These are phyloP conservation scores for Leccinum longicurvipes DNA, from an alignment of 768 basidiomycete genomes.

Conservation along the genomic window DNA sequence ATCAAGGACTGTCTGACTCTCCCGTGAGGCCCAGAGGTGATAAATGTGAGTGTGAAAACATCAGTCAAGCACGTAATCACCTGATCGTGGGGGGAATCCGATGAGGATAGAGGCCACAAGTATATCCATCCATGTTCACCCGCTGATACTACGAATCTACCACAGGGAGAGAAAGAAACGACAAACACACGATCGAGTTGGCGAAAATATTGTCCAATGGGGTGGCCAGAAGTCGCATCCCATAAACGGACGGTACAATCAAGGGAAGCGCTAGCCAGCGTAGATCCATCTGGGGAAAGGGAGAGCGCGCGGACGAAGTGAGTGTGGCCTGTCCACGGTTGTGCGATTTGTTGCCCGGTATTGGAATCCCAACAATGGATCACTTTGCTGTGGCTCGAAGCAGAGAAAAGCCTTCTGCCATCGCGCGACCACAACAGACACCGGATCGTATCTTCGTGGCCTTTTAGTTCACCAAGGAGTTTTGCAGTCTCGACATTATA, in stretches of 20 bases:
- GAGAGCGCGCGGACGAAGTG: not conserved
- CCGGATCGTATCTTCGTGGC: not conserved
- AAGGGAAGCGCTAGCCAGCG: constrained; percentile 4
- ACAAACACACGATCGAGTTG: not conserved
- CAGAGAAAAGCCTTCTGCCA: constrained; percentile 10
- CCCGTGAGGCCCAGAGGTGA: not conserved
- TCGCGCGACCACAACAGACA: constrained; percentile 13
- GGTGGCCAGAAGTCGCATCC: not conserved
- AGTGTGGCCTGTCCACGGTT: constrained; percentile 15
- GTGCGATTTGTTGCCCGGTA: constrained; percentile 1
- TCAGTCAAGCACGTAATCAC: not conserved
- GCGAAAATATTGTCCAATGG: not conserved
- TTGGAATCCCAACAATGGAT: constrained; percentile 9
- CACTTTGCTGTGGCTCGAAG: not conserved
- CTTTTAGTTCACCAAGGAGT: not conserved
- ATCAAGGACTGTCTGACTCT: not conserved
- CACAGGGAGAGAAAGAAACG: not conserved
- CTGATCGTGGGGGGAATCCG: not conserved
- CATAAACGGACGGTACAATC: constrained; percentile 11
- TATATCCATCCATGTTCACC: not conserved
- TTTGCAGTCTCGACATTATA: not conserved
- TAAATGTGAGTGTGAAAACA: not conserved
- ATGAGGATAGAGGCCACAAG: not conserved
- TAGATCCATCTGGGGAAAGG: constrained; percentile 4
- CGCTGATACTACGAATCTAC: not conserved